phyloP scores from a whole-genome alignment of 345 rosid species.

The Salix dunnii region DNA sequence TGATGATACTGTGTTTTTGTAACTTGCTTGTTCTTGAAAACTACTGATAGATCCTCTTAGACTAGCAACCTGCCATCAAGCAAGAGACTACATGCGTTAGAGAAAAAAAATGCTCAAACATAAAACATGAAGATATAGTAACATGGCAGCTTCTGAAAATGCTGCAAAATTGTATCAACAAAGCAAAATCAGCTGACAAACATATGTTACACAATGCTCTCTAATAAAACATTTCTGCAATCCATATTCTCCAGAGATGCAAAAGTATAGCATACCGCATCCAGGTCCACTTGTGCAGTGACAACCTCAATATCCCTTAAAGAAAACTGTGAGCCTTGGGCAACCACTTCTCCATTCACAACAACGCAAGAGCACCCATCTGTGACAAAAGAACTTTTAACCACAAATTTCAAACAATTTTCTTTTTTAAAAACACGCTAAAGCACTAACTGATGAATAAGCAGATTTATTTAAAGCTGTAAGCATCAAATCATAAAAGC shows the following conservation, averaged over 20 bases:
- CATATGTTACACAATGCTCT: neutral
- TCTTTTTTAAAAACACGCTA: neutral
- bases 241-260: neutral
- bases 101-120: neutral
- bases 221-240: neutral
- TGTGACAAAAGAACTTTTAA: constrained; percentile 18
- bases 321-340: constrained; percentile 93
- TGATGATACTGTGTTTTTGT: constrained; percentile 58
- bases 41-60: constrained; percentile 81
- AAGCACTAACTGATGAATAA: neutral
- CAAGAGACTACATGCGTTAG: neutral
- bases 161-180: neutral
- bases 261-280: constrained; percentile 56
- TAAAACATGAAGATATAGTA: neutral
- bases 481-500: neutral
- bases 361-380: constrained; percentile 89
- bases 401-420: neutral
- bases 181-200: neutral
- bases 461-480: neutral
- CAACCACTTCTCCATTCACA: constrained; percentile 78
- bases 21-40: constrained; percentile 88
- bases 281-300: constrained; percentile 81
- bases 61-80: constrained; percentile 76
- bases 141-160: neutral
- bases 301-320: constrained; percentile 88